phyloP scores from a whole-genome alignment of 2,329 filamentous ascomycete species.

The Exophiala viscosa region DNA sequence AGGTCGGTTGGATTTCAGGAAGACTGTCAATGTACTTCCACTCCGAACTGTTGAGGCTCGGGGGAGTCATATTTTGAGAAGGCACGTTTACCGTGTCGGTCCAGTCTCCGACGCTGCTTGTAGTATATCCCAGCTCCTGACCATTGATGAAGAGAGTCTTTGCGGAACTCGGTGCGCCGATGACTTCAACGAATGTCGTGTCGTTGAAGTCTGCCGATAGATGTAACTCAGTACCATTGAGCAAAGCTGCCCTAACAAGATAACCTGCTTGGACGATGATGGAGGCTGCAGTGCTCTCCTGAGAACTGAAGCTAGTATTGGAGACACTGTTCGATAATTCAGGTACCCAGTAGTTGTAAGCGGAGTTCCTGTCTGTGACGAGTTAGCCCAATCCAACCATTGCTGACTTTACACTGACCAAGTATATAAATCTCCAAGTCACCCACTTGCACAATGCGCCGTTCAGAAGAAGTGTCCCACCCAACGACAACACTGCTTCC shows the following conservation, averaged over 20 bases:
- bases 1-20: conserved; percentile 61
- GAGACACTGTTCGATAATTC: conserved; percentile 33
- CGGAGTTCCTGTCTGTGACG: conserved; percentile 34
- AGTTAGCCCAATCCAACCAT: neutral
- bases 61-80: conserved; percentile 52
- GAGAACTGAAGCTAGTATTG: conserved; percentile 33
- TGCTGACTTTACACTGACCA: conserved; percentile 4
- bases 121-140: neutral
- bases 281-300: conserved; percentile 30
- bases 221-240: conserved; percentile 55
- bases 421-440: conserved; percentile 32
- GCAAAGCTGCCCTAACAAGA: conserved; percentile 46
- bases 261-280: conserved; percentile 44
- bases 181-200: conserved; percentile 64
- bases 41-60: conserved; percentile 54
- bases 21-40: conserved; percentile 71
- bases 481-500: conserved; percentile 35
- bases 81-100: conserved; percentile 49
- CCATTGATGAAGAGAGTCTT: conserved; percentile 51
- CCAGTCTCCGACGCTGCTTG: conserved; percentile 21
- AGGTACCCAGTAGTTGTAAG: conserved; percentile 45
- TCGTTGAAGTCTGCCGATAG: conserved; percentile 69
- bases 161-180: conserved; percentile 55
- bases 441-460: conserved; percentile 38
- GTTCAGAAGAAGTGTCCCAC: conserved; percentile 55